These are phyloP conservation scores for Venturia oleaginea DNA, from an alignment of 2,329 filamentous ascomycete genomes.

Conservation along the genomic window DNA sequence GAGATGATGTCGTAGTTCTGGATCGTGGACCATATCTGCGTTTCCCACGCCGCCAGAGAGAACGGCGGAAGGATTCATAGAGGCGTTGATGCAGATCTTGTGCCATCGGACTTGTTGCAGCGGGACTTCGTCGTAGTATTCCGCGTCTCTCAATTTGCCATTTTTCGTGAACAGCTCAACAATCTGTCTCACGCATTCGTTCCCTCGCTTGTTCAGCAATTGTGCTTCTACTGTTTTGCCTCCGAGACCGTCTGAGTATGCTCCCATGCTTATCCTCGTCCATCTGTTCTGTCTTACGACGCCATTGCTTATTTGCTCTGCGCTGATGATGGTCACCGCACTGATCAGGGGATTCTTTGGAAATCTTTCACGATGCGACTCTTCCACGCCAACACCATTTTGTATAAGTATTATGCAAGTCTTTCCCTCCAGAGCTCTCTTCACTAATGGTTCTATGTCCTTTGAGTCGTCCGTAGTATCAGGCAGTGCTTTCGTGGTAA, in stretches of 20 bases:
- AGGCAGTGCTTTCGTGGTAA: constrained; percentile 50
- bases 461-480: constrained; percentile 50
- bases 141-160: constrained; percentile 58
- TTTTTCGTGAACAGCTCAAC: constrained; percentile 44
- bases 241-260: constrained; percentile 47
- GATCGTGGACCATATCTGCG: constrained; percentile 54
- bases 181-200: constrained; percentile 40
- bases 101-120: constrained; percentile 66
- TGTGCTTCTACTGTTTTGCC: constrained; percentile 21
- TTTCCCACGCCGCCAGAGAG: constrained; percentile 57
- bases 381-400: constrained; percentile 57
- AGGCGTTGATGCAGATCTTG: constrained; percentile 67
- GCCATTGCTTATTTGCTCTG: constrained; percentile 55
- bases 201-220: constrained; percentile 28
- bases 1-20: constrained; percentile 53
- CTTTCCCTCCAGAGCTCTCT: constrained; percentile 24
- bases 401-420: constrained; percentile 51
- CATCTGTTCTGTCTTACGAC: constrained; percentile 61
- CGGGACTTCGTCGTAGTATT: constrained; percentile 54
- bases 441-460: constrained; percentile 52
- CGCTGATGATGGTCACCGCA: constrained; percentile 61
- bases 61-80: constrained; percentile 65
- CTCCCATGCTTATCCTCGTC: constrained; percentile 62
- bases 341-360: constrained; percentile 52
- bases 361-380: constrained; percentile 41